Evolutionary conservation across 163 green algal genomes (phyloP), one percentile per base, ranked within the genome.

Genomic region (Trebouxiophyceae sp.): DNA sequence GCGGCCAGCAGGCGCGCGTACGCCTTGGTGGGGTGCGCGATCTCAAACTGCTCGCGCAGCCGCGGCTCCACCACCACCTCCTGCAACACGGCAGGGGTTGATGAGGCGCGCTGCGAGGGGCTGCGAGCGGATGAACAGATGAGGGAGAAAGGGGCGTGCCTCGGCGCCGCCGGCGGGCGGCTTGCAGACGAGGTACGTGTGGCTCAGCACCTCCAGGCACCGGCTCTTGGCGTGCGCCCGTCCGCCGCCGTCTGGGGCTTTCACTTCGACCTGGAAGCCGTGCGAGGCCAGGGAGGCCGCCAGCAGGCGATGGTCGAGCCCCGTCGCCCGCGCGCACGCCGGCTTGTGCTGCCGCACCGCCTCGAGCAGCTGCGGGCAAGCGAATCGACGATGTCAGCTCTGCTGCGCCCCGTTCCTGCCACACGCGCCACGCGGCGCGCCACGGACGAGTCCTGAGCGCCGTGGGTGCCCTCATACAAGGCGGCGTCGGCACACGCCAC

Each of bases 41-140:
- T 84, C 66, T 82, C 75, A 74, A 87, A 89, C 72, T 89, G 82
- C 57, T 89, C 82, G 8, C 50, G 44, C 55, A 87, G 87, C 30
- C 54, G 58, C 12, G 80, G 77, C 60, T 89, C 82, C 47, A 89
- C 62, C 31, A 89, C 73, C 12, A 8, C 39, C 39, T 50, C 39
- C 39, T 50, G 12, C 39, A n/a, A 16, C 39, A 50, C 39, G 16
- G 39, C 39, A 50, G 16, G 12, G 16, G 8, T 50, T 50, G n/a
- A n/a, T n/a, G n/a, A n/a, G n/a, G n/a, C n/a, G n/a, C n/a, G n/a
- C n/a, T n/a, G n/a, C n/a, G n/a, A n/a, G n/a, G n/a, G n/a, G n/a
- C n/a, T n/a, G n/a, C n/a, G n/a, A n/a, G n/a, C n/a, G n/a, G n/a
- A n/a, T n/a, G n/a, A n/a, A n/a, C n/a, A n/a, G n/a, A n/a, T n/a